These are phyloP conservation scores for Aspergillus floridensis DNA, from an alignment of 2,329 filamentous ascomycete genomes.

Conservation along the genomic window DNA sequence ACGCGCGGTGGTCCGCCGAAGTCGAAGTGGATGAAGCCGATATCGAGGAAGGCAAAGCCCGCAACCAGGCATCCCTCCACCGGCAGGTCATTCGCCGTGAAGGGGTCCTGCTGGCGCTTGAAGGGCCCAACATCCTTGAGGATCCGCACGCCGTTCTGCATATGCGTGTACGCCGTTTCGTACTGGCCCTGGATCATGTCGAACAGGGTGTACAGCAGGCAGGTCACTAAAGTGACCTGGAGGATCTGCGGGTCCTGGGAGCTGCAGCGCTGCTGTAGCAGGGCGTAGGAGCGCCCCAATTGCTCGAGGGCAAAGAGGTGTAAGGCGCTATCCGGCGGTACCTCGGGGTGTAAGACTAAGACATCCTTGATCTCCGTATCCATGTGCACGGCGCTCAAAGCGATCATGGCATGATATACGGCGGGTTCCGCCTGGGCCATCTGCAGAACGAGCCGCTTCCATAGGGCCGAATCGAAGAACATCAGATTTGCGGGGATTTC, in stretches of 20 bases:
- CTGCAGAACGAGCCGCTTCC: conserved; percentile 1
- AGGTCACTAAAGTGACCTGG: conserved; percentile 6
- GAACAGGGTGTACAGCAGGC: conserved; percentile 7
- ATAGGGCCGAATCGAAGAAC: conserved; percentile 15
- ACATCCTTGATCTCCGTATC: not conserved
- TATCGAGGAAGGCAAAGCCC: not conserved
- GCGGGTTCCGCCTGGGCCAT: conserved; percentile 7
- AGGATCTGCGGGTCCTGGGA: conserved; percentile 10
- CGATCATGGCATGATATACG: conserved; percentile 10
- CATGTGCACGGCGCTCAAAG: conserved; percentile 7
- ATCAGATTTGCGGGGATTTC: conserved; percentile 14
- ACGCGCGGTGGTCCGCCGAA: too few species aligned
- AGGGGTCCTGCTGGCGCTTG: not conserved
- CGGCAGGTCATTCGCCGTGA: not conserved
- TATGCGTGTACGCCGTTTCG: conserved; percentile 7
- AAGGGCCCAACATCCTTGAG: not conserved
- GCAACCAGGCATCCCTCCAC: conserved; percentile 6
- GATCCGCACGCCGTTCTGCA: conserved; percentile 6
- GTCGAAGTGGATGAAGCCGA: too few species aligned
- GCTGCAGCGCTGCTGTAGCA: not conserved
- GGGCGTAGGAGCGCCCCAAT: not conserved
- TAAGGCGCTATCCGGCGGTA: not conserved
- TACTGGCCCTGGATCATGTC: conserved; percentile 8
- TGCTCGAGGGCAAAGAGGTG: conserved; percentile 12
- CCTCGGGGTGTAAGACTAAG: not conserved